Base-by-base conservation (phyloP, 805 yeast genomes). In the Candida wancherniae region DNA sequence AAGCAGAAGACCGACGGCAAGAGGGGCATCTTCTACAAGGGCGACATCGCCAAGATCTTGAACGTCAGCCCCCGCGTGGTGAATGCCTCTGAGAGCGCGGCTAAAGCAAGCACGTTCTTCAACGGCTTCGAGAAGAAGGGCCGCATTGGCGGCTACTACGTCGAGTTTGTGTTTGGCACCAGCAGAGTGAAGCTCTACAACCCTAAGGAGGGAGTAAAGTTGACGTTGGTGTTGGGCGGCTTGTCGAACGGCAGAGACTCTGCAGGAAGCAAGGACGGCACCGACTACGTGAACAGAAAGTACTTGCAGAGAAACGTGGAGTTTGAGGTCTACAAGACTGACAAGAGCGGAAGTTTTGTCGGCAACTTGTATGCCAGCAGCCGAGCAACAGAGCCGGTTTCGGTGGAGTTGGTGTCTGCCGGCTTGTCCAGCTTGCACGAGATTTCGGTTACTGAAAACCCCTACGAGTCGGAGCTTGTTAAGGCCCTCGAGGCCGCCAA, bases 281-380 rank as follows among this genome's bases (percentile, higher is more conserved):
- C 75, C 17, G 71, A 64, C 22, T 77, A 62, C 48, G 69, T 77
- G 37, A 66, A 63, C 46, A 69, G 67, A 39, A 71, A 71, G 38
- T 67, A 72, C 30, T 63, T 75, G 53, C 95, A 85, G 60, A 73
- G 86, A 50, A 84, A 78, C 39, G 84, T 85, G 24, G 77, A 73
- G 41, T 61, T 85, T 41, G 80, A 80, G 32, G 71, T 85, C 13
- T 73, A 73, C 42, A 79, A 73, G 35, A 72, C 73, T 31, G 95
- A 86, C 53, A 82, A 77, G 50, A 66, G 79, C 34, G 95, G 95
- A 36, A 84, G 83, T 0, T 86, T 86, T 49, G 75, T 84, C 48
- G 92, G 94, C 27, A 75, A 77, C 47, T 47, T 84, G 30, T 81
- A 61, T 50, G 48, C 75, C 8, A 71, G 70, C 9, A 68, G 75